phyloP scores from a whole-genome alignment of 768 basidiomycete species.

The Leccinum variicolor region DNA sequence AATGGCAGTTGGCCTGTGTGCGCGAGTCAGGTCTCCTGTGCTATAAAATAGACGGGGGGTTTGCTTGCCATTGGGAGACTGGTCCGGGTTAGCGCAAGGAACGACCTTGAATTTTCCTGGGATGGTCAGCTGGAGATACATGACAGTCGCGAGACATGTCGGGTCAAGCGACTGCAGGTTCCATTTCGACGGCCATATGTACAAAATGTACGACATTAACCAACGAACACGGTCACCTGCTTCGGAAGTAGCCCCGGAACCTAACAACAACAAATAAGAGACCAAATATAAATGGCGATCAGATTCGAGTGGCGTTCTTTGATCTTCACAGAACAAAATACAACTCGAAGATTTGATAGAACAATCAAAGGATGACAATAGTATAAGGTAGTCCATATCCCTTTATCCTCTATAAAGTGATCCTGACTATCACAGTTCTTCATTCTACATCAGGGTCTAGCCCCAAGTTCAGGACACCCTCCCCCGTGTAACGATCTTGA shows the following conservation, averaged over 20 bases:
- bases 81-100: constrained; percentile 65
- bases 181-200: constrained; percentile 73
- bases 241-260: constrained; percentile 4
- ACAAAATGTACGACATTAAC: constrained; percentile 31
- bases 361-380: neutral
- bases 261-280: constrained; percentile 16
- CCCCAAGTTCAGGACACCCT: constrained; percentile 13
- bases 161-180: constrained; percentile 65
- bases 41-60: neutral
- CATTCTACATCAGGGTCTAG: neutral
- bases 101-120: constrained; percentile 65
- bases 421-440: neutral
- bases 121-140: constrained; percentile 65
- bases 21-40: neutral
- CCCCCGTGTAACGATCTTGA: constrained; percentile 11
- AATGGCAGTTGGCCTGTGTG: constrained; percentile 68
- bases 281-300: neutral
- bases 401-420: neutral
- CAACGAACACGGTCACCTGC: constrained; percentile 18
- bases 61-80: constrained; percentile 67
- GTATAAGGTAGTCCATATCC: neutral
- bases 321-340: neutral
- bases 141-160: constrained; percentile 56
- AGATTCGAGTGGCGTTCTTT: neutral
- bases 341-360: neutral